A percentile compares a stretch with the other conserved stretches of the same genome.
Evolutionary conservation across 2,329 filamentous ascomycete species (phyloP).

Genomic region (Knufia fluminis): DNA sequence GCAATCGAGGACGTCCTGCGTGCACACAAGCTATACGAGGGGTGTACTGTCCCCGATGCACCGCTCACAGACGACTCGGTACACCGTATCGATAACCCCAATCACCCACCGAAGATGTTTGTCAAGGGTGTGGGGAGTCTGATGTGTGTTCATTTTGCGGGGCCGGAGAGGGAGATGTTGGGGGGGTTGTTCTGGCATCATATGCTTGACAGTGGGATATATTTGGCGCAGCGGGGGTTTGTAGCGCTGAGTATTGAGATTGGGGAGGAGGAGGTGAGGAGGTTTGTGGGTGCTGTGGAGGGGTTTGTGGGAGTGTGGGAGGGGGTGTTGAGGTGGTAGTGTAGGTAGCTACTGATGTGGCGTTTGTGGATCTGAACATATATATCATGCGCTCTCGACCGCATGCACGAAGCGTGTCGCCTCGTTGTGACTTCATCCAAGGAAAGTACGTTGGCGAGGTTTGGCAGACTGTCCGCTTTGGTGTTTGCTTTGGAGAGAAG

Average conservation of each 20-base stretch:
- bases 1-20: slow-evolving; percentile 18
- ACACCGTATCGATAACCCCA: slow-evolving; percentile 8
- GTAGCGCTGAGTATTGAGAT: slow-evolving; percentile 26
- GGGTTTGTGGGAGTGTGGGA: slow-evolving; percentile 15
- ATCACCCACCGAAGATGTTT: slow-evolving; percentile 23
- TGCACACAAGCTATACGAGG: slow-evolving; percentile 10
- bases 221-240: slow-evolving; percentile 26
- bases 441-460: no score
- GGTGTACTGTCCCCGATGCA: slow-evolving; percentile 6
- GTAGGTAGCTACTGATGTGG: not conserved
- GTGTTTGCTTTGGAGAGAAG: no score
- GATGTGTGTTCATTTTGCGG: slow-evolving; percentile 25
- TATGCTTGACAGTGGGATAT: slow-evolving; percentile 25
- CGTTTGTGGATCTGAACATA: no score
- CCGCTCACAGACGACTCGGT: slow-evolving; percentile 6
- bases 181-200: slow-evolving; percentile 25
- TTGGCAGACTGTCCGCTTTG: no score
- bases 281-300: slow-evolving; percentile 17
- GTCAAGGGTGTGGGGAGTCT: slow-evolving; percentile 27
- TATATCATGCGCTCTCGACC: no score
- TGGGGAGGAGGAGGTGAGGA: slow-evolving; percentile 16
- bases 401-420: no score
- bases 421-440: no score
- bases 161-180: slow-evolving; percentile 16
- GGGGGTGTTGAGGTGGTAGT: slow-evolving; percentile 12